These are phyloP conservation scores for Lachnellula suecica DNA, from an alignment of 2,329 filamentous ascomycete genomes.

Conservation along the genomic window DNA sequence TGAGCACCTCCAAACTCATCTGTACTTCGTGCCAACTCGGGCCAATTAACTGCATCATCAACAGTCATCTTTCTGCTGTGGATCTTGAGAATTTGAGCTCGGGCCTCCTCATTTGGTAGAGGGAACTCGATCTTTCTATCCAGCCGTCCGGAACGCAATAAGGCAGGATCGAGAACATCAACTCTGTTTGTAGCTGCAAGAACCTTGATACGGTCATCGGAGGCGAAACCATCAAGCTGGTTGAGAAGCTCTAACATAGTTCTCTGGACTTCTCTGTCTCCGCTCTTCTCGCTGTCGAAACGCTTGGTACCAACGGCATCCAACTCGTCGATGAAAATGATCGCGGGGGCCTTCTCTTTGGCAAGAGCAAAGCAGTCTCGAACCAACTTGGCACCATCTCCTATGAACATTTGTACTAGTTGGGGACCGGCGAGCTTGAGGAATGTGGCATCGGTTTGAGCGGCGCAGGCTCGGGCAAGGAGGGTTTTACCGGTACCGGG, in stretches of 20 bases:
- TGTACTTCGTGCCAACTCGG: constrained; percentile 90
- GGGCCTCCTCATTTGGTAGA: constrained; percentile 93
- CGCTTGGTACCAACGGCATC: constrained; percentile 98
- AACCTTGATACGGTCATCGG: constrained; percentile 95
- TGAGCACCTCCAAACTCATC: constrained; percentile 98
- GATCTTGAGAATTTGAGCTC: constrained; percentile 95
- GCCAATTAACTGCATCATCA: constrained; percentile 91
- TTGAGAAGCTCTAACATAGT: constrained; percentile 99
- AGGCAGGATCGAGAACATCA: constrained; percentile 87
- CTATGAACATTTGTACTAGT: constrained; percentile 99
- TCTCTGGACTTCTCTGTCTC: constrained; percentile 95
- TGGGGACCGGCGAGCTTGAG: constrained; percentile 97
- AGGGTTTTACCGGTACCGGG: constrained; percentile 90
- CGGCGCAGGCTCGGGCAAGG: constrained; percentile 91
- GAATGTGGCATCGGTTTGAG: constrained; percentile 97
- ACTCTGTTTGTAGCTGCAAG: constrained; percentile 92
- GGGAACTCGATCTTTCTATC: constrained; percentile 99
- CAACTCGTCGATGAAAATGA: constrained; percentile 99
- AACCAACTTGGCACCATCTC: constrained; percentile 95
- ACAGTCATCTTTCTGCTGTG: constrained; percentile 99
- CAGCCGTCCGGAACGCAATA: constrained; percentile 87
- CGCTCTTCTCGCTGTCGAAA: constrained; percentile 97
- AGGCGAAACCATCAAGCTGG: constrained; percentile 96
- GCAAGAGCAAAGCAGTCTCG: constrained; percentile 96
- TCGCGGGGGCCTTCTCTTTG: constrained; percentile 97